A percentile compares a stretch with the other conserved stretches of the same genome.
Conservation (phyloP, 2,329 filamentous ascomycete species). For the Microcyclosporella mali region DNA sequence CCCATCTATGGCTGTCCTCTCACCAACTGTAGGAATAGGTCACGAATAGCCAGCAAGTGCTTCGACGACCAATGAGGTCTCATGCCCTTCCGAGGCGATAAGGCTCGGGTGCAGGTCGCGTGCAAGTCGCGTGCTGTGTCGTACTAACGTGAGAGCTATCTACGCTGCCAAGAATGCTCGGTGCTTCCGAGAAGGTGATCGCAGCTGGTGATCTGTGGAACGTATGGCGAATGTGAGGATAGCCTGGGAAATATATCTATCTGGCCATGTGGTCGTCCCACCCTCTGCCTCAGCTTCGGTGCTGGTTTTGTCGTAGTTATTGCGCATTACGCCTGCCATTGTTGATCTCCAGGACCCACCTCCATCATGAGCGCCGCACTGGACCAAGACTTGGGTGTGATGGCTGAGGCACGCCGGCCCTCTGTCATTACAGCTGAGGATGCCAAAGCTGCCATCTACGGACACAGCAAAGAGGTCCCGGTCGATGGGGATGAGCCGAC, state of each 20-base stretch:
- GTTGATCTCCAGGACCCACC: background rate
- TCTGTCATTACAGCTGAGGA: conserved; percentile 11
- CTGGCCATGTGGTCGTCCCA: background rate
- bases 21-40: background rate
- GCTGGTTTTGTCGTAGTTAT: background rate
- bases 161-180: conserved; percentile 4
- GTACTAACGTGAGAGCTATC: conserved; percentile 7
- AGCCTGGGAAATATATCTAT: background rate
- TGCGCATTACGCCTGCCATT: background rate
- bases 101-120: conserved; percentile 16
- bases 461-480: conserved; percentile 11
- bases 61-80: conserved; percentile 1
- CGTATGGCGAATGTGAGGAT: conserved; percentile 1
- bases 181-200: conserved; percentile 14
- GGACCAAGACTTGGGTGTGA: conserved; percentile 17
- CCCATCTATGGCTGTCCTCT: conserved; percentile 8
- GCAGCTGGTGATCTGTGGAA: background rate
- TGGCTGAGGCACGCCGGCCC: conserved; percentile 21
- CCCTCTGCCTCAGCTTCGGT: background rate
- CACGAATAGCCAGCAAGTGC: background rate
- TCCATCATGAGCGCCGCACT: conserved; percentile 14
- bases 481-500: conserved; percentile 35
- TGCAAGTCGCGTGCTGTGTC: no score
- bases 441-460: conserved; percentile 13
- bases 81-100: conserved; percentile 6